phyloP scores from a whole-genome alignment of 768 basidiomycete species.

The Tricholoma hemisulphureum region DNA sequence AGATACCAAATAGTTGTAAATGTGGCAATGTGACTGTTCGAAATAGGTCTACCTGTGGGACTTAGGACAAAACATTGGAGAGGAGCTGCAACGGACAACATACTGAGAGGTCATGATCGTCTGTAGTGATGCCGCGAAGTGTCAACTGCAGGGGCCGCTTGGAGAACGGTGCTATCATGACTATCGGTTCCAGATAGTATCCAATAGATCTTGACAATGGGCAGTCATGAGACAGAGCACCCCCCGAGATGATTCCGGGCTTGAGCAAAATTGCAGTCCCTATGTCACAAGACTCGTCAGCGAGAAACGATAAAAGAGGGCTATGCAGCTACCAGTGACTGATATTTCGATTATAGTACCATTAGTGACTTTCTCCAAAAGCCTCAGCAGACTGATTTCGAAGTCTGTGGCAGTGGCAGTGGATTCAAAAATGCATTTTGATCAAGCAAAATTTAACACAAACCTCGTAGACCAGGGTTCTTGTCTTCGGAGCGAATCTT shows the following conservation, averaged over 20 bases:
- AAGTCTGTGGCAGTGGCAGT: conserved; percentile 56
- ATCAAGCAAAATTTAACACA: conserved; percentile 9
- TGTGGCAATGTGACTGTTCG: conserved; percentile 90
- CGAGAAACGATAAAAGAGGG: not conserved
- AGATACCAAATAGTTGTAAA: conserved; percentile 85
- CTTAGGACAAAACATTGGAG: conserved; percentile 4
- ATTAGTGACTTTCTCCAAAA: conserved; percentile 90
- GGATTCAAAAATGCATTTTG: not conserved
- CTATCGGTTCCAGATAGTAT: conserved; percentile 88
- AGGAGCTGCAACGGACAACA: conserved; percentile 7
- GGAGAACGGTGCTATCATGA: conserved; percentile 90
- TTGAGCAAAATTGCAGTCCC: conserved; percentile 91
- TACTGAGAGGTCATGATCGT: conserved; percentile 89
- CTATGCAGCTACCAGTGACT: conserved; percentile 67
- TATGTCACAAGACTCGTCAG: conserved; percentile 25
- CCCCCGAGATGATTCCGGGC: conserved; percentile 89
- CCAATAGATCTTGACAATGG: conserved; percentile 86
- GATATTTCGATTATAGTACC: conserved; percentile 95
- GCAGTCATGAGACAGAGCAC: conserved; percentile 80
- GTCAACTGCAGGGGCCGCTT: conserved; percentile 84
- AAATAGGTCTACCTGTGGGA: conserved; percentile 73
- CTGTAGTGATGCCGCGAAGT: conserved; percentile 87
- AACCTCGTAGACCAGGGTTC: conserved; percentile 92
- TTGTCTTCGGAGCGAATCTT: conserved; percentile 90
- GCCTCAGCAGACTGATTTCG: conserved; percentile 84